These are phyloP conservation scores for Aspergillus piperis DNA, from an alignment of 2,329 filamentous ascomycete species.

Conservation along the genomic window DNA sequence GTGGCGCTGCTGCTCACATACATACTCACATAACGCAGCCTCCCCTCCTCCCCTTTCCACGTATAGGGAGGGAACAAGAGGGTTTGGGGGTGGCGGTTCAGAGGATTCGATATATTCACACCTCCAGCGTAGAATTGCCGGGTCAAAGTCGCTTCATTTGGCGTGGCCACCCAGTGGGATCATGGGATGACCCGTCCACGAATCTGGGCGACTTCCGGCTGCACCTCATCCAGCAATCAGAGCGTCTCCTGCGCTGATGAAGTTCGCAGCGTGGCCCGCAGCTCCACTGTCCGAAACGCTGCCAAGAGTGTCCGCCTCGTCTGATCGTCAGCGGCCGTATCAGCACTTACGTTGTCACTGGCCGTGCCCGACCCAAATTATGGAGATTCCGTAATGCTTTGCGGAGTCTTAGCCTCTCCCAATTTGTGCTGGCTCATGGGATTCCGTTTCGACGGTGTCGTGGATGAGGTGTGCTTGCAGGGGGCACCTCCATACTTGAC, in stretches of 20 bases:
- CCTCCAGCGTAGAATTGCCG: not conserved
- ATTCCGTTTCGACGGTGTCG: constrained; percentile 3
- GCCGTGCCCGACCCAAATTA: constrained; percentile 10
- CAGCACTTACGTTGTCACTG: constrained; percentile 26
- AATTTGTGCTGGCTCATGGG: constrained; percentile 6
- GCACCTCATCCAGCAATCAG: constrained; percentile 14
- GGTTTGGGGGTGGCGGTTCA: not conserved
- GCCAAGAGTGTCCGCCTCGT: constrained; percentile 28
- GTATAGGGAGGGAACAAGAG: not conserved
- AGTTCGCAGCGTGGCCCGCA: constrained; percentile 11
- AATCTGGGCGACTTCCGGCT: not conserved
- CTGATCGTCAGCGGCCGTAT: constrained; percentile 25
- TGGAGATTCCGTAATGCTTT: constrained; percentile 16
- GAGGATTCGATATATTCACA: not conserved
- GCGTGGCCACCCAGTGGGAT: not conserved
- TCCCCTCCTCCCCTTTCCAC: not conserved
- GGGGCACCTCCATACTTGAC: constrained; percentile 1
- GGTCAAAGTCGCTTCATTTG: not conserved
- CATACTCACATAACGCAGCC: not conserved
- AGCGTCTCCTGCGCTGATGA: constrained; percentile 7
- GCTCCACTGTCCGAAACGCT: constrained; percentile 25
- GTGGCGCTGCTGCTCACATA: not conserved
- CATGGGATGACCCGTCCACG: not conserved
- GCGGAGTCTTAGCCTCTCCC: constrained; percentile 14
- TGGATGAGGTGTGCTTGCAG: not conserved